Percentiles rank a stretch among this genome's conserved stretches.
These are phyloP conservation scores for Dictyostelium citrinum DNA, from an alignment of 78 protist genomes.

Conservation along the genomic window DNA sequence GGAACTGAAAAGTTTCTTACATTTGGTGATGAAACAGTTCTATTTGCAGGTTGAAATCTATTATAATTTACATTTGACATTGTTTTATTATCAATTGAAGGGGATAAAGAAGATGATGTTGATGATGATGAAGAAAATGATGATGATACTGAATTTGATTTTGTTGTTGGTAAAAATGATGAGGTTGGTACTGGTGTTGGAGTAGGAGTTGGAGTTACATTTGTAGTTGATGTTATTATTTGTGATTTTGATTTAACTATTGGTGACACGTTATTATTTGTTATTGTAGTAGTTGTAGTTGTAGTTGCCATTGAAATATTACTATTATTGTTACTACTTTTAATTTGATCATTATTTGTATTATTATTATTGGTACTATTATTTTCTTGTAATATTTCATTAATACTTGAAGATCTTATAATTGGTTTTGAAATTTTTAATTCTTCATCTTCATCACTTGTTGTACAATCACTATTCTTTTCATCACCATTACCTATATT, in stretches of 20 bases:
- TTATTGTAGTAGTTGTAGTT: neutral
- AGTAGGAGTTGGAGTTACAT: neutral
- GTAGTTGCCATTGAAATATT: neutral
- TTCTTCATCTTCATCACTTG: constrained; percentile 27
- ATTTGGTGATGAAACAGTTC: neutral
- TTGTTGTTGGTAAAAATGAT: neutral
- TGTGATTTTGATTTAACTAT: neutral
- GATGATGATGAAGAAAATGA: neutral
- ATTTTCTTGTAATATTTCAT: neutral
- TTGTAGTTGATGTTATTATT: neutral
- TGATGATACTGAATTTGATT: neutral
- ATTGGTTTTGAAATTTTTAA: neutral
- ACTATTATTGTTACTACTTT: neutral
- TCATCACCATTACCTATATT: neutral
- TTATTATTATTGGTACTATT: neutral
- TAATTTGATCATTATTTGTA: neutral
- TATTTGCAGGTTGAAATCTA: constrained; percentile 17
- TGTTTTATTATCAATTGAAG: neutral
- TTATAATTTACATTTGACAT: neutral
- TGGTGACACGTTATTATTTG: neutral
- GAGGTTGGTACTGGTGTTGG: neutral
- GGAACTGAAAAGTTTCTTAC: constrained; percentile 12
- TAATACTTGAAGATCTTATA: neutral
- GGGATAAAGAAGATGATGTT: neutral
- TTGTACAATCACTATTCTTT: neutral